A percentile compares a stretch with the other conserved stretches of the same genome.
Evolutionary conservation across 2,329 filamentous ascomycete species (phyloP).

Genomic region (Monosporascus sp.): DNA sequence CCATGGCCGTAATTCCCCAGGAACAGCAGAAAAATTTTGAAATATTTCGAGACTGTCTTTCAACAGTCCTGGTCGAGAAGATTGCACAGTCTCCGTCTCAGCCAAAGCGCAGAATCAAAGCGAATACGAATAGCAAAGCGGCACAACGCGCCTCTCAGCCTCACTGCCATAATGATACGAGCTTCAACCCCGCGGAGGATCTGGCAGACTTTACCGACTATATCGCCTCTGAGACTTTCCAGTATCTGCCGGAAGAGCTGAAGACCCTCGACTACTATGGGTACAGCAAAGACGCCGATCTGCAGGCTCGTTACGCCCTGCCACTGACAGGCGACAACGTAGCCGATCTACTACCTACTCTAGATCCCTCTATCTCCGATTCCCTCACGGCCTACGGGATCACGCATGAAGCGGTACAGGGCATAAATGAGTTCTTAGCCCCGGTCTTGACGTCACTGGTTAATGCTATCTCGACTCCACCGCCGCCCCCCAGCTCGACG

Average conservation of each 20-base stretch:
- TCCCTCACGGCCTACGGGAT: constrained; percentile 64
- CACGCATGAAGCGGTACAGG: constrained; percentile 38
- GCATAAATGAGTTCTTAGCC: constrained; percentile 52
- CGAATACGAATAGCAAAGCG: constrained; percentile 23
- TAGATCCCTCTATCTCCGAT: constrained; percentile 59
- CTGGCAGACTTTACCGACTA: constrained; percentile 79
- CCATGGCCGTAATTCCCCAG: constrained; percentile 9
- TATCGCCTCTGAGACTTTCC: constrained; percentile 64
- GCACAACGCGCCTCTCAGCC: constrained; percentile 2
- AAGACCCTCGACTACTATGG: constrained; percentile 55
- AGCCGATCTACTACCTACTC: constrained; percentile 42
- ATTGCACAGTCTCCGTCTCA: constrained; percentile 38
- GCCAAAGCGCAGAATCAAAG: constrained; percentile 38
- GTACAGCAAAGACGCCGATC: constrained; percentile 40
- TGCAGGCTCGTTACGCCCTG: constrained; percentile 51
- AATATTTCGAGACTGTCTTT: constrained; percentile 69
- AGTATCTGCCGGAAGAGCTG: constrained; percentile 55
- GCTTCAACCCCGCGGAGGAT: constrained; percentile 50
- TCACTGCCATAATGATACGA: constrained; percentile 5
- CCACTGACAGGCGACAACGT: constrained; percentile 50
- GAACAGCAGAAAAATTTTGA: constrained; percentile 48
- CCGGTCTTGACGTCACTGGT: constrained; percentile 62
- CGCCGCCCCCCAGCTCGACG: constrained; percentile 57
- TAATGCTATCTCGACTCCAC: constrained; percentile 48
- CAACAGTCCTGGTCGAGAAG: constrained; percentile 60